phyloP scores from a whole-genome alignment of 176 grass and related monocot species.

The Oryza punctata region DNA sequence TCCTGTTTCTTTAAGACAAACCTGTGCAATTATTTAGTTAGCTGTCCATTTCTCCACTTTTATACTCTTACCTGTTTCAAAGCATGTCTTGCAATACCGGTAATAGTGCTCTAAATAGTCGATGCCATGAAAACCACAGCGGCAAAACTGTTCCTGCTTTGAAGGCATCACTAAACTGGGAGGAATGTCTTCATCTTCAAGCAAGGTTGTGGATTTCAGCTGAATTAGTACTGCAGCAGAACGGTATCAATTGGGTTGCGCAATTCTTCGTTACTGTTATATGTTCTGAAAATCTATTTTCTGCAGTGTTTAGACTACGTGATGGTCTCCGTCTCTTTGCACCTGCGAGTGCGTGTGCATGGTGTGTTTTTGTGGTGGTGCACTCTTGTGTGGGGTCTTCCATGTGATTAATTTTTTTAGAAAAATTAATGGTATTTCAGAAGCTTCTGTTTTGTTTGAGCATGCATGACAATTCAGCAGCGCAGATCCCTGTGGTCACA shows the following conservation, averaged over 20 bases:
- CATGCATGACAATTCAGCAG: not conserved
- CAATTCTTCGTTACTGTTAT: not conserved
- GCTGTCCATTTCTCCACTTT: not conserved
- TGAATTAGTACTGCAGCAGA: not conserved
- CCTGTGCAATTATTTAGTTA: not conserved
- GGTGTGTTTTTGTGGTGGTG: too few relatives aligned
- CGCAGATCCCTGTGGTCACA: not conserved
- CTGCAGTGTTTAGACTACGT: too few relatives aligned
- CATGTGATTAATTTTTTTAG: not conserved
- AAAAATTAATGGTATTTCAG: not conserved
- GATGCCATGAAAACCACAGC: not conserved
- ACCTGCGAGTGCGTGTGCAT: too few relatives aligned
- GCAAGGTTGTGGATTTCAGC: not conserved
- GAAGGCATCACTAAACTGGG: not conserved
- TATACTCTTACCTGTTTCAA: not conserved
- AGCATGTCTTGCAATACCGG: not conserved
- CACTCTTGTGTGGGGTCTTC: too few relatives aligned
- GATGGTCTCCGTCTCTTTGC: not conserved
- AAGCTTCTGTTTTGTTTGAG: slow-evolving; percentile 27
- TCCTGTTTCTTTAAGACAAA: not conserved
- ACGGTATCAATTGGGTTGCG: not conserved
- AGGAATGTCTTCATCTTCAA: not conserved
- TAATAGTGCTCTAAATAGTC: not conserved
- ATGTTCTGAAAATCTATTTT: not conserved
- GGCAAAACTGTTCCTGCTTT: not conserved